Evolutionary conservation across 441 rosid species (phyloP).

Genomic region (Hura crepitans): DNA sequence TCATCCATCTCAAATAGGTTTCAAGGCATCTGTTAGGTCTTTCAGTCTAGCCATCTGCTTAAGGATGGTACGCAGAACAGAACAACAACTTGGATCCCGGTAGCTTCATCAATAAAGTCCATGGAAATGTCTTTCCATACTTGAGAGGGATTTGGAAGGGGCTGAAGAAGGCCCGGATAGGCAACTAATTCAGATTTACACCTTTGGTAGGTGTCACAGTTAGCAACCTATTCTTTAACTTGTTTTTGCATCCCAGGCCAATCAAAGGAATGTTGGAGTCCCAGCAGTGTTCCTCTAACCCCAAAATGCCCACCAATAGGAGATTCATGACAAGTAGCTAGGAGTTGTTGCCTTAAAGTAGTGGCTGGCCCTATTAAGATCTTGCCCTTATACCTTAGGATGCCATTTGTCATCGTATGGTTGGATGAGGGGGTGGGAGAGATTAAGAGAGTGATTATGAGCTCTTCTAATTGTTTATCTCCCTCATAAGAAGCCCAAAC

Average conservation of each 20-base stretch:
- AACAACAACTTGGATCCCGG: not conserved
- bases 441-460: not conserved
- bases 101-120: not conserved
- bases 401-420: not conserved
- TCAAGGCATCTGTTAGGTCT: not conserved
- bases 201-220: not conserved
- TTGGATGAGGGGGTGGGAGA: not conserved
- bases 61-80: not conserved
- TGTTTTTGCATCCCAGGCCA: not conserved
- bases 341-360: not conserved
- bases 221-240: not conserved
- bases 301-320: not conserved
- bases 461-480: not conserved
- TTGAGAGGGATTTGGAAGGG: not conserved
- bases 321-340: not conserved
- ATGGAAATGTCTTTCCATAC: not conserved
- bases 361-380: not conserved
- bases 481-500: not conserved
- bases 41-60: not conserved
- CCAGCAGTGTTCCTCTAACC: not conserved
- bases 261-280: not conserved
- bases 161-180: not conserved
- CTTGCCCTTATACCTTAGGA: not conserved
- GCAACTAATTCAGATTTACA: not conserved
- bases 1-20: not conserved